These are phyloP conservation scores for Groenewaldozyma sp. DNA, from an alignment of 1,139 yeast species.

Conservation along the genomic window DNA sequence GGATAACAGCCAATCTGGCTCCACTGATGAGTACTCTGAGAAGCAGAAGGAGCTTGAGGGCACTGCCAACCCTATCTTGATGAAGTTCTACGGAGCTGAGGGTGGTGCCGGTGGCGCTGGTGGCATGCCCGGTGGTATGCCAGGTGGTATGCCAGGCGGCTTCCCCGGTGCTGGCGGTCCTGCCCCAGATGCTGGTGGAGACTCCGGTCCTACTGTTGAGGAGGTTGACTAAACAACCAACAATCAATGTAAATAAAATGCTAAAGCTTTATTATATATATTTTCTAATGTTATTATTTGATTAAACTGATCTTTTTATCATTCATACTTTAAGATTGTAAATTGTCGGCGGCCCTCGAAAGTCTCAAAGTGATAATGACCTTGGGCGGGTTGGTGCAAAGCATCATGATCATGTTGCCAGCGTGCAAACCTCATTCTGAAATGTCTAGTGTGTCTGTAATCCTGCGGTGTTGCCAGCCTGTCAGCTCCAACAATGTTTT, in stretches of 20 bases:
- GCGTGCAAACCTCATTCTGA: no score
- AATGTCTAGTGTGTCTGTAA: no score
- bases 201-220: constrained; percentile 81
- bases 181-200: constrained; percentile 30
- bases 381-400: no score
- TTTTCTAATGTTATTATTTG: no score
- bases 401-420: no score
- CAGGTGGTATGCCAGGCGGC: constrained; percentile 66
- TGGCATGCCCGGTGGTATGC: constrained; percentile 54
- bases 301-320: no score
- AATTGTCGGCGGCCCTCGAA: no score
- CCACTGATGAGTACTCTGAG: constrained; percentile 79
- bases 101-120: constrained; percentile 50
- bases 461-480: no score
- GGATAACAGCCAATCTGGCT: constrained; percentile 79
- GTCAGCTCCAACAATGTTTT: no score
- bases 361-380: no score
- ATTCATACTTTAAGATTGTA: no score
- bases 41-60: constrained; percentile 92
- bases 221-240: constrained; percentile 61
- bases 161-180: constrained; percentile 55
- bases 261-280: no score
- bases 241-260: background rate
- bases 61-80: constrained; percentile 88
- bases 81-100: constrained; percentile 64